These are phyloP conservation scores for Immersiella caudata DNA, from an alignment of 495 filamentous ascomycete species.

Conservation along the genomic window DNA sequence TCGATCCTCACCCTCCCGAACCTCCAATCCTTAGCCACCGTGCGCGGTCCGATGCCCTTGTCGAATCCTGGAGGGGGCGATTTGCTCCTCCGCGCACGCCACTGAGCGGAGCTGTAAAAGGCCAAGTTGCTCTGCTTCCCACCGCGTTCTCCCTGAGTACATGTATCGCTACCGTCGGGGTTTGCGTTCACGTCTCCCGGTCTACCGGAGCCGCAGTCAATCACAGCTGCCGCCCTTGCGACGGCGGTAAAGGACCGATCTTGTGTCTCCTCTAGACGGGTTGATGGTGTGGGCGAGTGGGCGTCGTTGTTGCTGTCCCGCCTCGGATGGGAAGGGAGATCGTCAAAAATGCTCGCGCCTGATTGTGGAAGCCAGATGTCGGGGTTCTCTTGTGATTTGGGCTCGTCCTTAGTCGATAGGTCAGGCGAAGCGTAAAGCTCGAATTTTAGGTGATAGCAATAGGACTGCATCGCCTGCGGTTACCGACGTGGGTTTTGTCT, in stretches of 20 bases:
- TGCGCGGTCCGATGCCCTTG: conserved; percentile 42
- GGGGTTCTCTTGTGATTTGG: conserved; percentile 16
- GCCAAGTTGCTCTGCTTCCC: conserved; percentile 31
- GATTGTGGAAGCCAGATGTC: conserved; percentile 45
- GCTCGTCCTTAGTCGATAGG: conserved; percentile 29
- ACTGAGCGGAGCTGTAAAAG: conserved; percentile 37
- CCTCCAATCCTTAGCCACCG: conserved; percentile 50
- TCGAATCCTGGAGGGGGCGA: conserved; percentile 37
- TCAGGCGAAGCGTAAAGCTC: conserved; percentile 70
- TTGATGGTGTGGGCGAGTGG: too few species aligned
- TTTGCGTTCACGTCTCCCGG: conserved; percentile 3
- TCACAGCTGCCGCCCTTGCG: conserved; percentile 25
- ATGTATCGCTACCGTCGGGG: background rate
- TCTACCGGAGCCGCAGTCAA: conserved; percentile 46
- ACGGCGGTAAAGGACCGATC: background rate
- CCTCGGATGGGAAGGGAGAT: conserved; percentile 48
- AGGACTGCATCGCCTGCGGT: conserved; percentile 62
- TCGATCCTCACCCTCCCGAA: conserved; percentile 49
- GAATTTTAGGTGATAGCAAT: conserved; percentile 89
- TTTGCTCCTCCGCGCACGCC: conserved; percentile 33
- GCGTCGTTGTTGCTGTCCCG: background rate
- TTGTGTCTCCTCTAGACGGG: too few species aligned
- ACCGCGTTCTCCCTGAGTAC: background rate
- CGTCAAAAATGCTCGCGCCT: conserved; percentile 47
- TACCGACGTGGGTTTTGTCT: background rate